Evolutionary conservation across 176 grass and related monocot species (phyloP).

Genomic region (Chloris gayana): DNA sequence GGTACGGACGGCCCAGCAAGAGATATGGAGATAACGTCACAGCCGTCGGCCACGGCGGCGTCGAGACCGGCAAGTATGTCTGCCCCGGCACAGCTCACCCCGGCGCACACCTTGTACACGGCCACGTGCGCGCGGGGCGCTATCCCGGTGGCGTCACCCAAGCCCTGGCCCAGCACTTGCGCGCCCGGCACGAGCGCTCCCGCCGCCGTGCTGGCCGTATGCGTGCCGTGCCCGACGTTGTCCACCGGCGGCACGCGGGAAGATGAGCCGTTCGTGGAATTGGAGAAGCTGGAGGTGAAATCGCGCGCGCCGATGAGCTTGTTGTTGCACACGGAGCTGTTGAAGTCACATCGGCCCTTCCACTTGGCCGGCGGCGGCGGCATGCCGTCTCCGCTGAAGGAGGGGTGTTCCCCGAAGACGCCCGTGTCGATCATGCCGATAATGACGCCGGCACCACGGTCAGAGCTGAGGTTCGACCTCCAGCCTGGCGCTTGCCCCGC

Average conservation of each 20-base stretch:
- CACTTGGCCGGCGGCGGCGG: conserved; percentile 53
- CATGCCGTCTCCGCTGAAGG: conserved; percentile 61
- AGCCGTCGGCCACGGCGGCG: conserved; percentile 47
- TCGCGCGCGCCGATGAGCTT: conserved; percentile 62
- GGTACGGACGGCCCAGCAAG: not conserved
- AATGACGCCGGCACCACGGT: conserved; percentile 51
- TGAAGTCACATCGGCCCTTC: conserved; percentile 60
- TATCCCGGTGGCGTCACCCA: conserved; percentile 37
- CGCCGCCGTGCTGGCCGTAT: conserved; percentile 66
- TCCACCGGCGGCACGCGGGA: not conserved
- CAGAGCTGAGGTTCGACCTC: not conserved
- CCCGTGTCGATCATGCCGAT: conserved; percentile 71
- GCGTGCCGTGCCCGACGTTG: conserved; percentile 50
- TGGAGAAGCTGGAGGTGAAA: not conserved
- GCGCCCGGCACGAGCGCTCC: conserved; percentile 49
- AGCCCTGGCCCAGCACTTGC: conserved; percentile 39
- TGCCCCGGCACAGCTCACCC: not conserved
- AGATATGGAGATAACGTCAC: conserved; percentile 53
- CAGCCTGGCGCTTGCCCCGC: not conserved
- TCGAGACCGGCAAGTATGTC: conserved; percentile 51
- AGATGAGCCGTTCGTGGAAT: not conserved
- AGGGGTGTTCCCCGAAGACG: conserved; percentile 49
- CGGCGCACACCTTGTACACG: conserved; percentile 52
- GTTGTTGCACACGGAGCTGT: conserved; percentile 54
- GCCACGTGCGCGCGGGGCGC: conserved; percentile 53